Evolutionary conservation across 306 rosid species (phyloP).

Genomic region (Macrotyloma uniflorum): DNA sequence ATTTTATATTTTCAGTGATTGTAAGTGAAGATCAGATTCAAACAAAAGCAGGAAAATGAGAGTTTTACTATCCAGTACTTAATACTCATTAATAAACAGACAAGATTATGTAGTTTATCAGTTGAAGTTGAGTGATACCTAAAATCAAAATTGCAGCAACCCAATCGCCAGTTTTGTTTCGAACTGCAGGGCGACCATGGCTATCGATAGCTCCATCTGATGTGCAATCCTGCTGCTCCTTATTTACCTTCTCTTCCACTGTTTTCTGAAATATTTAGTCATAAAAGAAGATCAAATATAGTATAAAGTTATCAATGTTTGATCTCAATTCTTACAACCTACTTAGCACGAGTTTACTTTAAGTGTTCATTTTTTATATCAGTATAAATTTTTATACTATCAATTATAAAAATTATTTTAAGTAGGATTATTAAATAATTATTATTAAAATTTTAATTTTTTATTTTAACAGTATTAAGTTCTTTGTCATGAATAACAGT

Average conservation of each 20-base stretch:
- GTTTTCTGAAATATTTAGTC: slow-evolving; percentile 39
- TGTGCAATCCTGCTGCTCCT: slow-evolving; percentile 39
- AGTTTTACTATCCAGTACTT: no score
- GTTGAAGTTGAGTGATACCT: slow-evolving; percentile 39
- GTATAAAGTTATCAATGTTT: not conserved
- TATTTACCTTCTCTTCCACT: slow-evolving; percentile 23
- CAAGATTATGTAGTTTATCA: no score
- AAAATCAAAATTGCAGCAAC: slow-evolving; percentile 63
- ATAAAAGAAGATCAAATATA: not conserved
- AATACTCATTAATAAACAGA: no score
- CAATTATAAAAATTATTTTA: not conserved
- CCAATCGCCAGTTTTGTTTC: slow-evolving; percentile 60
- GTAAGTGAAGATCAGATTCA: no score
- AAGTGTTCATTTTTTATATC: not conserved
- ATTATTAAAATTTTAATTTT: no score
- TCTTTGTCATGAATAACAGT: not conserved
- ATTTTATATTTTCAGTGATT: no score
- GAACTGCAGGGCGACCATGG: slow-evolving; percentile 60
- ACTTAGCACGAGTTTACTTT: not conserved
- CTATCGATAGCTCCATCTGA: slow-evolving; percentile 67
- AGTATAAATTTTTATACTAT: not conserved
- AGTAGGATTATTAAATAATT: not conserved
- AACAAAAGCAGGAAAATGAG: no score
- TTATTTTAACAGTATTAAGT: no score
- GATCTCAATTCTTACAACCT: not conserved